These are phyloP conservation scores for Casuarina equisetifolia DNA, from an alignment of 306 rosid genomes.

Conservation along the genomic window DNA sequence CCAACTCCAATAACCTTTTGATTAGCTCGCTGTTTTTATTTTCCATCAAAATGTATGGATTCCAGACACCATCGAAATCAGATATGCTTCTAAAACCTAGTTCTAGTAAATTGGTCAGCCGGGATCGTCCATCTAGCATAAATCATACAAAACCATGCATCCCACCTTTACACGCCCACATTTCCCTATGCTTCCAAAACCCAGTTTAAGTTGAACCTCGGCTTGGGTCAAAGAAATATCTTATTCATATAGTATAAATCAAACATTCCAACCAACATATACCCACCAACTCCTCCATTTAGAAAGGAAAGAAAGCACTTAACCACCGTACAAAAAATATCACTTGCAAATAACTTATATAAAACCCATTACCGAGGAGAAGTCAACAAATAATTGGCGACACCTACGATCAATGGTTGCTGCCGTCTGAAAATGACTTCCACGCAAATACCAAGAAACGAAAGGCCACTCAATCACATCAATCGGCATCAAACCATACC, in stretches of 20 bases:
- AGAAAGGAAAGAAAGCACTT: background rate
- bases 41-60: background rate
- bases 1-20: background rate
- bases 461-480: background rate
- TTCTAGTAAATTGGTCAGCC: background rate
- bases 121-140: background rate
- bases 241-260: background rate
- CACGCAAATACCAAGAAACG: background rate
- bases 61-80: background rate
- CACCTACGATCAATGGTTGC: background rate
- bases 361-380: background rate
- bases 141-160: too few relatives aligned
- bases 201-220: background rate
- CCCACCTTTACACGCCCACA: too few relatives aligned
- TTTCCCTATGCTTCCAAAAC: background rate
- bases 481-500: background rate
- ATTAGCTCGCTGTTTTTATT: background rate
- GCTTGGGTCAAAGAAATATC: background rate
- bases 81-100: background rate
- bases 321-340: background rate
- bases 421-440: background rate
- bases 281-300: background rate
- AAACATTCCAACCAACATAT: background rate
- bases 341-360: background rate
- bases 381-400: background rate